Evolutionary conservation across 225 moss, liverwort and hornwort genomes (phyloP), one percentile per base, ranked within the genome.

Genomic region (Marchantia polymorpha): DNA sequence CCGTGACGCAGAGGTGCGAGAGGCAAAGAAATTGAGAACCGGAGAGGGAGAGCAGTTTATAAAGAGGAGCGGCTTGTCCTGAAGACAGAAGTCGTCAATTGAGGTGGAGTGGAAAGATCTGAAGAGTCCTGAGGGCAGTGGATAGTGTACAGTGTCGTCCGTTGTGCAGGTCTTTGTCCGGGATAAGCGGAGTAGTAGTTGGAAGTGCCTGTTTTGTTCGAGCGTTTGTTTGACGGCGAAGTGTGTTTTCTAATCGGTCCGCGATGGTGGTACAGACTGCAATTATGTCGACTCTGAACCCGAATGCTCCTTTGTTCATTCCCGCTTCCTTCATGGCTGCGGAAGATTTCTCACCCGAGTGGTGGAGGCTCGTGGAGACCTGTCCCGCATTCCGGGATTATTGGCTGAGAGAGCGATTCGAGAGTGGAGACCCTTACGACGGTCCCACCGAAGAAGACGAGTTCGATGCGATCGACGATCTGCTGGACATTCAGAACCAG

Each of bases 321-420:
- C 90, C 90, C 0, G 86, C 88, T 5, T 84, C 90, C 0, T 90
- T 64, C n/a, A 27, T 69, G 46, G 90, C 86, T 0, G 79, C 79
- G 1, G 90, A 90, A 81, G 90, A 90, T 59, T 90, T 88, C 63
- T 90, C 90, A 7, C 82, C 84, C 0, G 88, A 90, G 82, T 90
- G 90, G 90, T 90, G 83, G 82, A 77, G 73, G 22, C 64, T 90
- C 49, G 86, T 88, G 56, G 68, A 88, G 73, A 88, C 84, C 22
- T 73, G 84, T 16, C 88, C 90, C 8, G 88, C 83, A 9, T 90
- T 90, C 47, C 86, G 84, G 29, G 90, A 90, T 56, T 90, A 83
- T 60, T 90, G 90, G 88, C 63, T 90, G 73, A 76, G 78, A 12
- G 85, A 90, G 69, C 69, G 83, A 46, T 85, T 68, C 19, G 82